Evolutionary conservation across 768 basidiomycete genomes (phyloP).

Genomic region (Phlebiopsis gigantea): DNA sequence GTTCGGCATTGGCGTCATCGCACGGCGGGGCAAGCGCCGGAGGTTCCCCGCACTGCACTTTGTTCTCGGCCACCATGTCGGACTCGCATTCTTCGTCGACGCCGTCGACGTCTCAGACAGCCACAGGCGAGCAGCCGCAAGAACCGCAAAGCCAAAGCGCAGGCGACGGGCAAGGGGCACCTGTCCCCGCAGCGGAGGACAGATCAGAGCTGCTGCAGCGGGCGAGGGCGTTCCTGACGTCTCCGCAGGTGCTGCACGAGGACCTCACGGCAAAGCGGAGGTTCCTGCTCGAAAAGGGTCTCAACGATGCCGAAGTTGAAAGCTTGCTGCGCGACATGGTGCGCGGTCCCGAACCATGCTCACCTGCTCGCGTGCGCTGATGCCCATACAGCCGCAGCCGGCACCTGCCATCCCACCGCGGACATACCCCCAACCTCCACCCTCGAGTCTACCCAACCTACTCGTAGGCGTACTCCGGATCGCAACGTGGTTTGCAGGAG

Average conservation of each 20-base stretch:
- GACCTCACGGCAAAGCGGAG: constrained; percentile 49
- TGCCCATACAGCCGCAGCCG: constrained; percentile 20
- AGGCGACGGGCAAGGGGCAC: neutral
- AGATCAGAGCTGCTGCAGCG: constrained; percentile 30
- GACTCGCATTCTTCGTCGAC: neutral
- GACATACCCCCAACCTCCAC: constrained; percentile 65
- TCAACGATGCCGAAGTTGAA: constrained; percentile 56
- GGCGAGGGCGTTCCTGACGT: constrained; percentile 61
- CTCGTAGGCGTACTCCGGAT: constrained; percentile 57
- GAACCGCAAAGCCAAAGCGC: neutral
- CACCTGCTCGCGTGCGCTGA: constrained; percentile 19
- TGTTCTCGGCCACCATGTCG: neutral
- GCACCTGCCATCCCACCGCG: constrained; percentile 59
- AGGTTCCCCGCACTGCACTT: neutral
- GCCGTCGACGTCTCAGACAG: neutral
- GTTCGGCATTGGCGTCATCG: neutral
- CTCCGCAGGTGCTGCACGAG: constrained; percentile 59
- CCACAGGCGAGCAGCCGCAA: neutral
- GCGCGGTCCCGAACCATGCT: constrained; percentile 6
- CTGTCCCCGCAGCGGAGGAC: neutral
- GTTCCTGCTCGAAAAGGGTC: constrained; percentile 69
- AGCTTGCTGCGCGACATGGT: constrained; percentile 54
- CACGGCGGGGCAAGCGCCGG: neutral
- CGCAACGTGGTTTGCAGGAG: constrained; percentile 61
- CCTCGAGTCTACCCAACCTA: constrained; percentile 63